Evolutionary conservation across 2,329 filamentous ascomycete genomes (phyloP), one percentile per base, ranked within the genome.

Genomic region (Clarireedia sp.): DNA sequence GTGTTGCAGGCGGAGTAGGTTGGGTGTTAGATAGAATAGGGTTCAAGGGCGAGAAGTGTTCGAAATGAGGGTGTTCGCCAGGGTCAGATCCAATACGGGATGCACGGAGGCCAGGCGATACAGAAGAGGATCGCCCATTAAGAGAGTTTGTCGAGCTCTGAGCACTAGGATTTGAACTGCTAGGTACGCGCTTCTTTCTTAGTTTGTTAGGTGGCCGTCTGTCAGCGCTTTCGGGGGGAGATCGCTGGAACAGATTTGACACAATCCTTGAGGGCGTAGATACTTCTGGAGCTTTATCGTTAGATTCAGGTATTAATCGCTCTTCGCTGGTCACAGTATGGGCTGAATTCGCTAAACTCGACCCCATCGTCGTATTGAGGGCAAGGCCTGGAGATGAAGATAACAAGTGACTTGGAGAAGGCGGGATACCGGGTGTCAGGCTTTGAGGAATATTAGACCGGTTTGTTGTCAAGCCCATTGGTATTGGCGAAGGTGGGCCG

Each of bases 91-190:
- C 63, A 29, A 63, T 60, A 33, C 67, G 58, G 44, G 67, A 62
- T 37, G 70, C 66, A 51, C 66, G 65, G 40, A 71, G 63, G 23
- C 59, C 59, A 38, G 66, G 65, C 24, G 64, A 64, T 8, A 56
- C 68, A 14, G 65, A 50, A 46, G 64, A 59, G 36, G 50, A 50
- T 48, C 65, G 68, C 8, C 69, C 77, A 33, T 73, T 72, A n/a
- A 95, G 74, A 7, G 91, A 96, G 16, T 87, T 82, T 6, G 82
- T 87, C 16, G 94, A 97, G 67, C 91, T 96, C 61, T 96, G 90
- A 0, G 92, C 91, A 68, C 92, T 96, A 19, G 85, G 86, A 63
- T 90, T 91, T 21, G 87, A 73, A 66, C 88, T 89, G 43, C 83
- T 85, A 0, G 88, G 85, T 54, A 87, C 75, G n/a, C 73, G 68